Percentiles rank a stretch among this genome's conserved stretches.
Conservation (phyloP, 2,329 filamentous ascomycete species). For the Sporothrix luriei region DNA sequence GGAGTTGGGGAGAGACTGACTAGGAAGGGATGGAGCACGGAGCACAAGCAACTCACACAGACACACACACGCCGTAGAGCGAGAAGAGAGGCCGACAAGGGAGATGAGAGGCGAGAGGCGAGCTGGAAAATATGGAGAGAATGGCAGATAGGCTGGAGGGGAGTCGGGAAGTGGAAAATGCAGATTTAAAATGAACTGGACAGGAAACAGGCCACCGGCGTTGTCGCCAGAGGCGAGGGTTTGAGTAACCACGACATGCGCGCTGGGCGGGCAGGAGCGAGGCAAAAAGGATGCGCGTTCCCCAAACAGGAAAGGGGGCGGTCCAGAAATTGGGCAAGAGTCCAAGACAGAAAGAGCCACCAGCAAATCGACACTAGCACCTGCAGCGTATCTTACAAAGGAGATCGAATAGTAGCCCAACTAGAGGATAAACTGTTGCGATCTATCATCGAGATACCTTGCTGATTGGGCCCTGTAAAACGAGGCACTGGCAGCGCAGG, state of each 20-base stretch:
- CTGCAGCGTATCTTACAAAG: neutral
- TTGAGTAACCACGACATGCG: slow-evolving; percentile 21
- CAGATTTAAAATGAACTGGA: slow-evolving; percentile 24
- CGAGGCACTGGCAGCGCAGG: slow-evolving; percentile 7
- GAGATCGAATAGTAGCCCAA: neutral
- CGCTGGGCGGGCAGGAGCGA: slow-evolving; percentile 5
- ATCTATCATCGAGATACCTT: neutral
- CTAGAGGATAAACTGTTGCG: slow-evolving; percentile 7
- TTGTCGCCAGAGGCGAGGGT: slow-evolving; percentile 26
- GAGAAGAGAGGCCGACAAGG: neutral
- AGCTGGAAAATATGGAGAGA: slow-evolving; percentile 15
- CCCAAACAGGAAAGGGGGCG: slow-evolving; percentile 21
- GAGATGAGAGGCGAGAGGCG: neutral
- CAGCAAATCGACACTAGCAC: neutral
- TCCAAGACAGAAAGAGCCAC: slow-evolving; percentile 13
- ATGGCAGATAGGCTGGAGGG: slow-evolving; percentile 11
- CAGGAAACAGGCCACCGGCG: slow-evolving; percentile 1
- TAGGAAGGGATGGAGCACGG: slow-evolving; percentile 14
- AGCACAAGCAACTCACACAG: too few species aligned
- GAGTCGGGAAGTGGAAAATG: slow-evolving; percentile 12
- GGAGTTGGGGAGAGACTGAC: neutral
- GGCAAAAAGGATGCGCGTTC: neutral
- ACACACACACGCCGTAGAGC: neutral
- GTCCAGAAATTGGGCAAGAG: slow-evolving; percentile 21
- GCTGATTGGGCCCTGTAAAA: neutral